phyloP scores from a whole-genome alignment of 257 asterid genomes.

The Solanum ossicruentum region DNA sequence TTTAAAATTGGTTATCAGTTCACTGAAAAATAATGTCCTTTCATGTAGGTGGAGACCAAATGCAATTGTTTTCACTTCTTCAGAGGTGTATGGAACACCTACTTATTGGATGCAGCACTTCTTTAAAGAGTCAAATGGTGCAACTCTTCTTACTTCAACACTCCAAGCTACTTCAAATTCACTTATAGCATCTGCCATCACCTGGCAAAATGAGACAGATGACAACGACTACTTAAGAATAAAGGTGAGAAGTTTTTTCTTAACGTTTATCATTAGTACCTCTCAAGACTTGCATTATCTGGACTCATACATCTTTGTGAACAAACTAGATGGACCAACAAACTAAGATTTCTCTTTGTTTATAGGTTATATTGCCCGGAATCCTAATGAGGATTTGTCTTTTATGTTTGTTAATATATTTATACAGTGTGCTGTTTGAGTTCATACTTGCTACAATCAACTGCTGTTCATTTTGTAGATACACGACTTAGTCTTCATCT shows the following conservation, averaged over 20 bases:
- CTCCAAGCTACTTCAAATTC: constrained; percentile 31
- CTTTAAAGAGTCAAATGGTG: constrained; percentile 80
- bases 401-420: neutral
- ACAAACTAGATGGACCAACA: neutral
- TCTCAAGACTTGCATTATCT: neutral
- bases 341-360: neutral
- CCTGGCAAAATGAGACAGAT: constrained; percentile 34
- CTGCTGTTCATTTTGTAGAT: neutral
- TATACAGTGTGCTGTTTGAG: neutral
- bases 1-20: neutral
- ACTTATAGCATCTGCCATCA: constrained; percentile 64
- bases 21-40: neutral
- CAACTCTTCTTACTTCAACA: constrained; percentile 56
- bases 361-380: neutral
- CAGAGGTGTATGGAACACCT: constrained; percentile 68
- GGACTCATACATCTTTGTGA: neutral
- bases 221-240: constrained; percentile 25
- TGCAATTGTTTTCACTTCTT: constrained; percentile 79
- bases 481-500: neutral
- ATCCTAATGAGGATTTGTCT: neutral
- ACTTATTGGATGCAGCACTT: constrained; percentile 98
- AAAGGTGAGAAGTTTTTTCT: constrained; percentile 29
- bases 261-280: neutral
- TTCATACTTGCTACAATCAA: neutral
- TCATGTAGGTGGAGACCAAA: constrained; percentile 67